Evolutionary conservation across 2,329 filamentous ascomycete genomes (phyloP).

Genomic region (Ophiobolus disseminans): DNA sequence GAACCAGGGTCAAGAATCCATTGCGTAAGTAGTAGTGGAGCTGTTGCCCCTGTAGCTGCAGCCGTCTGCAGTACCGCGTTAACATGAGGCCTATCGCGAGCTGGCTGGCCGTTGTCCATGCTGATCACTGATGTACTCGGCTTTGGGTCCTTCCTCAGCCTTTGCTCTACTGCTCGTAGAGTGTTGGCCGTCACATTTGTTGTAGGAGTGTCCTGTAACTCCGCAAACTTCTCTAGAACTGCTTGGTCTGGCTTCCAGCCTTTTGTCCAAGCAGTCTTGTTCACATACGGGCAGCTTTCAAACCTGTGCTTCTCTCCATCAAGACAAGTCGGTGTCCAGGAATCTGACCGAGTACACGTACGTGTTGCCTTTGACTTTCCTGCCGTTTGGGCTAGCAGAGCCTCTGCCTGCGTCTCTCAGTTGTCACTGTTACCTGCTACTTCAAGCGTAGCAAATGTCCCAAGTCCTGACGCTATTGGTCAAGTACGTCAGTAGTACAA

Average conservation of each 20-base stretch:
- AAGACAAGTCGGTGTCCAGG: neutral
- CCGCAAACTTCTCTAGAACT: neutral
- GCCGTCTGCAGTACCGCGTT: constrained; percentile 1
- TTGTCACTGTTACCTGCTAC: neutral
- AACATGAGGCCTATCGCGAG: neutral
- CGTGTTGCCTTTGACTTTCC: neutral
- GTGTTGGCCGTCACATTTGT: neutral
- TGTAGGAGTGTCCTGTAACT: neutral
- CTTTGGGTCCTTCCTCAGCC: neutral
- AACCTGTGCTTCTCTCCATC: neutral
- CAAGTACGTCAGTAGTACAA: neutral
- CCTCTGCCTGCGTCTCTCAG: neutral
- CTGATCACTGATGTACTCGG: neutral
- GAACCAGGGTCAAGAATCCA: neutral
- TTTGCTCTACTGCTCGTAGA: neutral
- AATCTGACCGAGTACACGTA: neutral
- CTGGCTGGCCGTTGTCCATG: neutral
- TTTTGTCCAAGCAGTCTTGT: neutral
- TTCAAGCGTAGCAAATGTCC: neutral
- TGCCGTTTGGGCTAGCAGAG: too few species aligned
- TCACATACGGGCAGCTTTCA: neutral
- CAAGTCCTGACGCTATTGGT: neutral
- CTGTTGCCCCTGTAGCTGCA: neutral
- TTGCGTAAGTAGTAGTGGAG: neutral
- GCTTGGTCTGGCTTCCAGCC: neutral